phyloP scores from a whole-genome alignment of 2,329 filamentous ascomycete species.

The Leptographium galeiforme region DNA sequence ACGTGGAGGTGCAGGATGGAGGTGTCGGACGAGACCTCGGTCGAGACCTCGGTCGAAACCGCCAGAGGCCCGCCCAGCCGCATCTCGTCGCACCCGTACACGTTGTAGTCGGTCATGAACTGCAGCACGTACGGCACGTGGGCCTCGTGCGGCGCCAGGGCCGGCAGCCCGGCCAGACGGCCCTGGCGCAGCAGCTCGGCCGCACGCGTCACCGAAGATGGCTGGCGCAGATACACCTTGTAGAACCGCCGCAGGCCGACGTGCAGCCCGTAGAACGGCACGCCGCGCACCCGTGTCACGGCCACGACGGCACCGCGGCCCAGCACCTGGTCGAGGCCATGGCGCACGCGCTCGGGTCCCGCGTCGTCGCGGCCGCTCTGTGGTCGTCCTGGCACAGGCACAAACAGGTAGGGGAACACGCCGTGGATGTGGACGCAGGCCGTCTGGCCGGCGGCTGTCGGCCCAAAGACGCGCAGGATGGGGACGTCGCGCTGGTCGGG shows the following conservation, averaged over 20 bases:
- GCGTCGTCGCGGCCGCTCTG: constrained; percentile 1
- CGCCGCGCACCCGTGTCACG: constrained; percentile 80
- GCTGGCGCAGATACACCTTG: constrained; percentile 91
- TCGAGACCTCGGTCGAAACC: constrained; percentile 21
- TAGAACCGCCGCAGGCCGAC: constrained; percentile 85
- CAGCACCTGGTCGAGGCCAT: constrained; percentile 82
- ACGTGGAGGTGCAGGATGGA: constrained; percentile 65
- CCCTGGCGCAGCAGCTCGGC: constrained; percentile 81
- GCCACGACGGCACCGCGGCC: constrained; percentile 62
- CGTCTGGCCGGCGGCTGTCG: background rate
- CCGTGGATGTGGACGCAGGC: constrained; percentile 88
- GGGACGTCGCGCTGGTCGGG: constrained; percentile 40
- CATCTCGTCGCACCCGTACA: constrained; percentile 87
- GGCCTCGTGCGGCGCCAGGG: constrained; percentile 87
- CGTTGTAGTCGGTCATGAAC: constrained; percentile 97
- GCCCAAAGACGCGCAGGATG: constrained; percentile 20
- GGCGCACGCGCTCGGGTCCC: constrained; percentile 41
- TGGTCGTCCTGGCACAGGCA: constrained; percentile 23
- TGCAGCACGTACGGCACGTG: constrained; percentile 87
- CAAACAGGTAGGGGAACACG: constrained; percentile 87
- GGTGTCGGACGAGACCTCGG: too few relatives aligned
- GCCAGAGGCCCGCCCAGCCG: constrained; percentile 48
- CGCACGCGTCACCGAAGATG: constrained; percentile 71
- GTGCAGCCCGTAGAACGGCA: constrained; percentile 92
- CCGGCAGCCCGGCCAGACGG: constrained; percentile 52